Evolutionary conservation across 768 basidiomycete genomes (phyloP).

Genomic region (Auriscalpium vulgare): DNA sequence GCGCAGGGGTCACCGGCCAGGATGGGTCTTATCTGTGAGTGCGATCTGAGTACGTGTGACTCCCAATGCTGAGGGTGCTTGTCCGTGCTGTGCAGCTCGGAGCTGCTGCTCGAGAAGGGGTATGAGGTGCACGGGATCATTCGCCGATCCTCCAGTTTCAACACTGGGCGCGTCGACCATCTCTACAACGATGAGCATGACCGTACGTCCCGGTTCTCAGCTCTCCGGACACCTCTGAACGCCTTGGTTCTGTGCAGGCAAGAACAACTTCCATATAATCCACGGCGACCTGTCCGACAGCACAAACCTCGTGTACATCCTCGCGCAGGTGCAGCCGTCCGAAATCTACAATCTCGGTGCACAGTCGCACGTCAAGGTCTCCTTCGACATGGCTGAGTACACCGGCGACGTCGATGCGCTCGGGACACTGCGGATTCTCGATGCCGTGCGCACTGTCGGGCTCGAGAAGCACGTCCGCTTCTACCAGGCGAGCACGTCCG

Average conservation of each 20-base stretch:
- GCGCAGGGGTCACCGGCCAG: constrained; percentile 86
- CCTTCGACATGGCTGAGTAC: constrained; percentile 99
- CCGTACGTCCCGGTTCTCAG: constrained; percentile 39
- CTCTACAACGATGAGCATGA: constrained; percentile 91
- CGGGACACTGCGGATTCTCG: constrained; percentile 90
- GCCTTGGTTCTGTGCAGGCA: constrained; percentile 33
- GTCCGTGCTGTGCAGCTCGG: constrained; percentile 45
- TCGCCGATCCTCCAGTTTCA: constrained; percentile 95
- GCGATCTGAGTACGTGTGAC: constrained; percentile 9
- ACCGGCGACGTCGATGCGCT: constrained; percentile 96
- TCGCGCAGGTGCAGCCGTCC: constrained; percentile 88
- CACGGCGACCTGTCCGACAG: constrained; percentile 93
- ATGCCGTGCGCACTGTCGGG: constrained; percentile 93
- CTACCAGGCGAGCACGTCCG: constrained; percentile 96
- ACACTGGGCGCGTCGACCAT: constrained; percentile 91
- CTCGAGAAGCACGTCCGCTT: constrained; percentile 89
- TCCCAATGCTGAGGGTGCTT: neutral
- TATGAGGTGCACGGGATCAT: constrained; percentile 95
- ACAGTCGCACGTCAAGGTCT: constrained; percentile 98
- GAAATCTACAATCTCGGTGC: constrained; percentile 98
- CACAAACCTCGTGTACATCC: constrained; percentile 94
- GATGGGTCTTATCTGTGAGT: constrained; percentile 92
- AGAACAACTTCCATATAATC: constrained; percentile 75
- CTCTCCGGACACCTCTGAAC: neutral
- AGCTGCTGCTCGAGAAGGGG: constrained; percentile 77